Percentiles rank a stretch among this genome's conserved stretches.
Evolutionary conservation across 805 yeast genomes (phyloP).

Genomic region (Kodamaea hsintzibuensis): DNA sequence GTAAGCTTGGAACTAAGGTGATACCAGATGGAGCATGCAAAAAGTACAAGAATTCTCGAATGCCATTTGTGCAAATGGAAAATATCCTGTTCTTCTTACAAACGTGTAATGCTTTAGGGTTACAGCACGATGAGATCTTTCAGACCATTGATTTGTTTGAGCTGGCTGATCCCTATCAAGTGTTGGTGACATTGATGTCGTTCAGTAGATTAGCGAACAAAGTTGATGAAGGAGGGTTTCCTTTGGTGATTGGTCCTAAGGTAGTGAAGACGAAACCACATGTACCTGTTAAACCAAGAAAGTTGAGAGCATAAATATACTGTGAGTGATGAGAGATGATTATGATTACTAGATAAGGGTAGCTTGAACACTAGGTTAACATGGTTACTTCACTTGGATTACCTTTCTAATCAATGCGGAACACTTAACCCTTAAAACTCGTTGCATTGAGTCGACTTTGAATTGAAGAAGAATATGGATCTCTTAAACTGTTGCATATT

Average conservation of each 20-base stretch:
- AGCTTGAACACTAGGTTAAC: too few relatives aligned
- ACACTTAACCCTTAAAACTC: too few relatives aligned
- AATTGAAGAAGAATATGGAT: too few relatives aligned
- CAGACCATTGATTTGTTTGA: constrained; percentile 79
- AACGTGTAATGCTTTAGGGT: constrained; percentile 62
- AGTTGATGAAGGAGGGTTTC: constrained; percentile 25
- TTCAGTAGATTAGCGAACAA: constrained; percentile 68
- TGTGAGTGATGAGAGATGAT: too few relatives aligned
- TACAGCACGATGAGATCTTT: constrained; percentile 79
- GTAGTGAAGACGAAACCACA: constrained; percentile 47
- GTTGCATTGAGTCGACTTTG: too few relatives aligned
- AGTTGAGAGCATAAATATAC: constrained; percentile 22
- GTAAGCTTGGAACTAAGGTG: constrained; percentile 30
- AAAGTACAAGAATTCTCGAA: constrained; percentile 58
- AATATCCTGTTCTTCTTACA: constrained; percentile 71
- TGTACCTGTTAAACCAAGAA: constrained; percentile 57
- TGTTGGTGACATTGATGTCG: constrained; percentile 70
- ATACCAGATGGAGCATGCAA: constrained; percentile 26
- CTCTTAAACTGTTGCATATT: too few relatives aligned
- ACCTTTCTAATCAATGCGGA: too few relatives aligned
- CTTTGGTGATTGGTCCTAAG: constrained; percentile 43
- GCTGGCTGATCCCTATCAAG: constrained; percentile 72
- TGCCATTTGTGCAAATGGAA: constrained; percentile 84
- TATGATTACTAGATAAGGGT: too few relatives aligned
- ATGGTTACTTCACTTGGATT: too few relatives aligned